A percentile compares a stretch with the other conserved stretches of the same genome.
phyloP scores from a whole-genome alignment of 345 rosid genomes.

The Citrus cavaleriei region DNA sequence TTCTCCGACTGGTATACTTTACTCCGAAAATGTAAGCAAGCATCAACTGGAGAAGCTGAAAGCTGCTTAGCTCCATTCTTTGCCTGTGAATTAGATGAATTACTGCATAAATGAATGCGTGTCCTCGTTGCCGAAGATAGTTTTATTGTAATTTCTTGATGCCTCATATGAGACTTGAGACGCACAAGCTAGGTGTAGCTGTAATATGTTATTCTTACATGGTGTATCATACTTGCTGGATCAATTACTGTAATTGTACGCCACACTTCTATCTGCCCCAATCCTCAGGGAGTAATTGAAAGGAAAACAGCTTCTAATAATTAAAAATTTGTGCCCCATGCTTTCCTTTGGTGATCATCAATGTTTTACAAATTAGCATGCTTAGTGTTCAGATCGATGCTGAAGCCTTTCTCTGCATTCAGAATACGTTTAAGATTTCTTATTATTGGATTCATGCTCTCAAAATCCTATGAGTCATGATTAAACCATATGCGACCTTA shows the following conservation, averaged over 20 bases:
- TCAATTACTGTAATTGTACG: not conserved
- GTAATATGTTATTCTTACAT: not conserved
- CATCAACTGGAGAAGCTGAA: conserved; percentile 34
- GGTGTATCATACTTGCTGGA: not conserved
- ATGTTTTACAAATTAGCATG: not conserved
- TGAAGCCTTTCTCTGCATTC: not conserved
- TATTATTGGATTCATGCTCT: not conserved
- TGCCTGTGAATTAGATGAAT: not conserved
- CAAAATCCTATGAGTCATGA: not conserved
- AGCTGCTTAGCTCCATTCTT: conserved; percentile 30
- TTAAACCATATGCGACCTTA: not conserved
- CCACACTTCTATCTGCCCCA: not conserved
- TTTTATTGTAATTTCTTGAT: not conserved
- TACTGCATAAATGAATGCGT: not conserved
- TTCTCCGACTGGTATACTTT: conserved; percentile 49
- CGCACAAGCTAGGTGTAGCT: not conserved
- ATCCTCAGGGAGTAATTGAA: not conserved
- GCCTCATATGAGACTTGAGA: not conserved
- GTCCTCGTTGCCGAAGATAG: conserved; percentile 1
- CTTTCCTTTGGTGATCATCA: not conserved
- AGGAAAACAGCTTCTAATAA: not conserved
- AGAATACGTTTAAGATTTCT: not conserved
- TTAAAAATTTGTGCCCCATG: no score
- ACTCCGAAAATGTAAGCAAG: conserved; percentile 41
- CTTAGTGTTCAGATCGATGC: not conserved